phyloP scores from a whole-genome alignment of 305 asterid genomes.

The Petunia hybrid region DNA sequence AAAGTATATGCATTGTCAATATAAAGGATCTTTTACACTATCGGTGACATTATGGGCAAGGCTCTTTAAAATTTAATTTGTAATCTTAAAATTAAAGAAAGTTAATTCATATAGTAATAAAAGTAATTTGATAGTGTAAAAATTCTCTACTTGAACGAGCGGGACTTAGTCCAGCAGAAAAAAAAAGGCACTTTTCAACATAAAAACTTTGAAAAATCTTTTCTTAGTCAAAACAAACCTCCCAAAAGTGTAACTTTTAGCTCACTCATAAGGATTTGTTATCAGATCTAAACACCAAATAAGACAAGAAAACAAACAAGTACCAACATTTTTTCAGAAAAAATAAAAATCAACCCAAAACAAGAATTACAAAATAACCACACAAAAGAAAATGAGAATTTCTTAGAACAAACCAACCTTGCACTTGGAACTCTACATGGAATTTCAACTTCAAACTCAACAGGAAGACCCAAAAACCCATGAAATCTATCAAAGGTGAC shows the following conservation, averaged over 20 bases:
- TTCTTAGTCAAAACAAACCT: not conserved
- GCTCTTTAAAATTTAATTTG: too few species aligned
- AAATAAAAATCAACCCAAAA: not conserved
- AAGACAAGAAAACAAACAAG: not conserved
- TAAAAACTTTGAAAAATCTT: not conserved
- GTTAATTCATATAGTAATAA: too few species aligned
- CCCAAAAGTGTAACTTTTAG: not conserved
- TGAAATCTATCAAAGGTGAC: constrained; percentile 93
- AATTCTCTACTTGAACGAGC: too few species aligned
- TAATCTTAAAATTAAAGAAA: too few species aligned
- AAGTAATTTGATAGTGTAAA: too few species aligned
- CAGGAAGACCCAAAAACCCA: constrained; percentile 91
- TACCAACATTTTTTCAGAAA: not conserved
- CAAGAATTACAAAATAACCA: constrained; percentile 13
- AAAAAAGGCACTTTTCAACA: not conserved
- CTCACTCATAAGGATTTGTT: not conserved
- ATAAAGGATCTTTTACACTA: not conserved
- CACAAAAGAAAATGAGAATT: not conserved
- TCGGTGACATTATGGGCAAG: too few species aligned
- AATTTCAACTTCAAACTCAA: constrained; percentile 86
- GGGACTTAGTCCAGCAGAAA: too few species aligned
- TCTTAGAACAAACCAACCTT: constrained; percentile 52
- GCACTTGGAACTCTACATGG: constrained; percentile 94
- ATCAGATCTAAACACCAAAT: constrained; percentile 18
- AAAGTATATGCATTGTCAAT: not conserved